Conservation (phyloP, 345 rosid genomes). For the Moringa oleifera region DNA sequence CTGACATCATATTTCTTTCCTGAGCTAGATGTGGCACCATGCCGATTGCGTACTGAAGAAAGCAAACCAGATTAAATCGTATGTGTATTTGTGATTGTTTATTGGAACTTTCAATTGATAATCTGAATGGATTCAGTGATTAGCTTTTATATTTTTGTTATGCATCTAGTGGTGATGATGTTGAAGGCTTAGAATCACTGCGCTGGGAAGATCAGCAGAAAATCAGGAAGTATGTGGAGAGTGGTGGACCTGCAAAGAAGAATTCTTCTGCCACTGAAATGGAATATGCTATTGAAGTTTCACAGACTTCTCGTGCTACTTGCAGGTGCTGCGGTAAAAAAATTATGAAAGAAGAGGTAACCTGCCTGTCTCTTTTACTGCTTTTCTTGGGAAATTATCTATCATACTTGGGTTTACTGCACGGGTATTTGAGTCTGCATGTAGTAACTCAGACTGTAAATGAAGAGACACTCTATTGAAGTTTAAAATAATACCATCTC, state of each 20-base stretch:
- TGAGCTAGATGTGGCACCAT: slow-evolving; percentile 86
- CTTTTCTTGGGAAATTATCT: not conserved
- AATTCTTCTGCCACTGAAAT: slow-evolving; percentile 4
- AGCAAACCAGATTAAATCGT: slow-evolving; percentile 73
- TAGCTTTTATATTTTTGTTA: slow-evolving; percentile 7
- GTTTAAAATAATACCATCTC: too few species aligned
- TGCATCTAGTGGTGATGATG: slow-evolving; percentile 66
- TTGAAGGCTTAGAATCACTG: slow-evolving; percentile 79
- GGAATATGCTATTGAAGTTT: slow-evolving; percentile 68
- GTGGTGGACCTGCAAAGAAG: slow-evolving; percentile 20
- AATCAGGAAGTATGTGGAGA: slow-evolving; percentile 58
- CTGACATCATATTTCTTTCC: slow-evolving; percentile 13
- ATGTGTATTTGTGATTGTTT: slow-evolving; percentile 22
- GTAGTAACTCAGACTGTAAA: too few species aligned
- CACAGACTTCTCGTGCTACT: slow-evolving; percentile 75
- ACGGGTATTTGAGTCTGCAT: too few species aligned
- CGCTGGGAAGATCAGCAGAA: slow-evolving; percentile 98
- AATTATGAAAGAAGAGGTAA: slow-evolving; percentile 87
- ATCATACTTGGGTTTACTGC: not conserved
- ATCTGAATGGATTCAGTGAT: not conserved
- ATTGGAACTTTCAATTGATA: not conserved
- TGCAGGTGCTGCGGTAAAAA: slow-evolving; percentile 67
- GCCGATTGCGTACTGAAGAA: slow-evolving; percentile 69
- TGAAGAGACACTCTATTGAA: too few species aligned
- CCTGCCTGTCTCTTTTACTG: not conserved